phyloP scores from a whole-genome alignment of 192 early-diverging fungal genomes.

The Piromyces finnis region DNA sequence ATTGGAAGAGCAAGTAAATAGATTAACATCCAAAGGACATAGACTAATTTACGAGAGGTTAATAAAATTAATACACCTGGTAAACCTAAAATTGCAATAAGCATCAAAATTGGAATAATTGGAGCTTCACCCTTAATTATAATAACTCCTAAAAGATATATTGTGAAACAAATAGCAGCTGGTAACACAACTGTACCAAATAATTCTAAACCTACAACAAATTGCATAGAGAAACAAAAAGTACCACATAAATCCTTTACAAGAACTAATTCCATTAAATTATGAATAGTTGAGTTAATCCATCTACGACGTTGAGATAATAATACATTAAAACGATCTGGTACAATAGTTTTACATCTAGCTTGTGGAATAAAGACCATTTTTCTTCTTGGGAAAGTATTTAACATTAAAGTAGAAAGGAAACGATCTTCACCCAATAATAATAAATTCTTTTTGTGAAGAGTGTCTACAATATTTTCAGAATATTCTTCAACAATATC shows the following conservation, averaged over 20 bases:
- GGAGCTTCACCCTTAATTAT: slow-evolving; percentile 2
- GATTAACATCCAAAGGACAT: slow-evolving; percentile 26
- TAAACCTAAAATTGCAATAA: slow-evolving; percentile 52
- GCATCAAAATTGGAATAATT: slow-evolving; percentile 43
- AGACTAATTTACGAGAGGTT: slow-evolving; percentile 58
- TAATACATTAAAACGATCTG: slow-evolving; percentile 67
- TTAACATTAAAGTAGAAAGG: slow-evolving; percentile 79
- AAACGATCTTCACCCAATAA: slow-evolving; percentile 87
- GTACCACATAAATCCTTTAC: slow-evolving; percentile 73
- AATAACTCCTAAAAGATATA: slow-evolving; percentile 34
- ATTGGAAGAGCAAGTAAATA: slow-evolving; percentile 38
- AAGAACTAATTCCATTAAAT: slow-evolving; percentile 63
- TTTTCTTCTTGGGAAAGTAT: slow-evolving; percentile 81
- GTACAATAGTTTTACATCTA: slow-evolving; percentile 81
- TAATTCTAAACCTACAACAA: slow-evolving; percentile 83
- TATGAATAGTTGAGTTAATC: slow-evolving; percentile 92
- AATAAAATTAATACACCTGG: slow-evolving; percentile 63
- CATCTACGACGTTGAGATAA: slow-evolving; percentile 76
- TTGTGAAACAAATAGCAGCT: slow-evolving; percentile 75
- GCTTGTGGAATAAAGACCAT: slow-evolving; percentile 90
- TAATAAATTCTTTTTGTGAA: slow-evolving; percentile 87
- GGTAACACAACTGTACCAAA: slow-evolving; percentile 83
- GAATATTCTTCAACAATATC: slow-evolving; percentile 19
- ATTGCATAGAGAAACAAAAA: slow-evolving; percentile 67
- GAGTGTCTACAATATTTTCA: slow-evolving; percentile 33